Percentiles rank a stretch among this genome's conserved stretches.
Conservation (phyloP, 257 asterid species). For the Osmanthus fragrans region DNA sequence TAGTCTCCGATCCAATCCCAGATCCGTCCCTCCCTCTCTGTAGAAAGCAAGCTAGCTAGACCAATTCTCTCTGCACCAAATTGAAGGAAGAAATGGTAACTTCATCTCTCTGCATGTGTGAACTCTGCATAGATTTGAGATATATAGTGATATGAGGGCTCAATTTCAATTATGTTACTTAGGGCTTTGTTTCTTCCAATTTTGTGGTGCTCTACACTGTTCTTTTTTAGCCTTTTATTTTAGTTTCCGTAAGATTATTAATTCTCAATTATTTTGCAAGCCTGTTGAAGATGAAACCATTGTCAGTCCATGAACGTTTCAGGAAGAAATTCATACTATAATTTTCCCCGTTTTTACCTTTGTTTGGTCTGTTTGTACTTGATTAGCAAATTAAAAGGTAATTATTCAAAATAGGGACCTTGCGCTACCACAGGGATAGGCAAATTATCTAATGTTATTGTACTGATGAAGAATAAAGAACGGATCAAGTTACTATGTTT, state of each 20-base stretch:
- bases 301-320: conserved; percentile 24
- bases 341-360: not conserved
- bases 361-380: not conserved
- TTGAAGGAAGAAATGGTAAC: not conserved
- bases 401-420: not conserved
- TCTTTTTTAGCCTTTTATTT: not conserved
- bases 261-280: not conserved
- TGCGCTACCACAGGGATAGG: no score
- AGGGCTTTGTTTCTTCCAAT: not conserved
- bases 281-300: conserved; percentile 39
- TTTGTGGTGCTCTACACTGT: not conserved
- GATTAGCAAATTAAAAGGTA: not conserved
- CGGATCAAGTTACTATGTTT: not conserved
- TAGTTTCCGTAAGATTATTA: not conserved
- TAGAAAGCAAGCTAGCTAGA: not conserved
- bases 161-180: not conserved
- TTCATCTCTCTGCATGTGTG: not conserved
- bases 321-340: not conserved
- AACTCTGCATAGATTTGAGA: not conserved
- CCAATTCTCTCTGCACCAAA: not conserved
- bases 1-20: no score
- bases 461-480: not conserved
- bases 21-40: no score
- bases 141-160: not conserved
- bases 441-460: not conserved